Percentiles rank a stretch among this genome's conserved stretches.
These are phyloP conservation scores for Tolypocladium paradoxum DNA, from an alignment of 2,329 filamentous ascomycete genomes.

Conservation along the genomic window DNA sequence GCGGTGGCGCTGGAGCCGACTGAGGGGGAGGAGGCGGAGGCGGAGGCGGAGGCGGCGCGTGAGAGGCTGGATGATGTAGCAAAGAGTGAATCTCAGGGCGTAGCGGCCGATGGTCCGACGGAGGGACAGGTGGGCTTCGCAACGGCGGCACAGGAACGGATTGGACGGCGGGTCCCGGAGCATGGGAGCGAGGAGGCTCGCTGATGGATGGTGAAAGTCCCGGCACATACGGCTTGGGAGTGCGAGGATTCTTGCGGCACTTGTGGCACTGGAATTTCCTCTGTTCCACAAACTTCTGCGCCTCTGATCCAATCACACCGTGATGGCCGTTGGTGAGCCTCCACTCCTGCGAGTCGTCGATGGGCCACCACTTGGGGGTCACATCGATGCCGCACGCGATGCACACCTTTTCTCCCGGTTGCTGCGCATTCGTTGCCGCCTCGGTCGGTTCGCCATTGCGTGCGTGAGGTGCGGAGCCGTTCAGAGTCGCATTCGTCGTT, in stretches of 20 bases:
- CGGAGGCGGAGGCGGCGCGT: constrained; percentile 1
- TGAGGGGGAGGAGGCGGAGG: constrained; percentile 5
- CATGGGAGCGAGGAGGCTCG: constrained; percentile 10
- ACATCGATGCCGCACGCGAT: constrained; percentile 57
- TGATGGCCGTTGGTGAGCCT: constrained; percentile 41
- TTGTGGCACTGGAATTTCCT: constrained; percentile 65
- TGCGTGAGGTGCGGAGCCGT: constrained; percentile 8
- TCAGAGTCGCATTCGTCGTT: constrained; percentile 24
- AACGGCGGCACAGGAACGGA: constrained; percentile 11
- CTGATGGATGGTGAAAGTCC: constrained; percentile 9
- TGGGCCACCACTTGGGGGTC: constrained; percentile 64
- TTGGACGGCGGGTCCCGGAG: constrained; percentile 8
- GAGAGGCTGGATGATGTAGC: constrained; percentile 6
- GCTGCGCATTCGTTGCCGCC: constrained; percentile 14
- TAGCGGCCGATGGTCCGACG: constrained; percentile 13
- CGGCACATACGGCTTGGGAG: constrained; percentile 22
- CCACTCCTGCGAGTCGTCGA: constrained; percentile 40
- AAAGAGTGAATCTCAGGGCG: constrained; percentile 9
- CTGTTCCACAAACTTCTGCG: constrained; percentile 48
- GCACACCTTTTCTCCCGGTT: constrained; percentile 44
- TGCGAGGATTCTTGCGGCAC: constrained; percentile 48
- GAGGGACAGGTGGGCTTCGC: constrained; percentile 16
- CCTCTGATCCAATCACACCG: constrained; percentile 41
- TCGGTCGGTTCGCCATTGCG: constrained; percentile 17
- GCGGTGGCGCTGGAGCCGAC: constrained; percentile 4